Evolutionary conservation across 257 asterid genomes (phyloP), one percentile per base, ranked within the genome.

Genomic region (Gardenia jasminoides): DNA sequence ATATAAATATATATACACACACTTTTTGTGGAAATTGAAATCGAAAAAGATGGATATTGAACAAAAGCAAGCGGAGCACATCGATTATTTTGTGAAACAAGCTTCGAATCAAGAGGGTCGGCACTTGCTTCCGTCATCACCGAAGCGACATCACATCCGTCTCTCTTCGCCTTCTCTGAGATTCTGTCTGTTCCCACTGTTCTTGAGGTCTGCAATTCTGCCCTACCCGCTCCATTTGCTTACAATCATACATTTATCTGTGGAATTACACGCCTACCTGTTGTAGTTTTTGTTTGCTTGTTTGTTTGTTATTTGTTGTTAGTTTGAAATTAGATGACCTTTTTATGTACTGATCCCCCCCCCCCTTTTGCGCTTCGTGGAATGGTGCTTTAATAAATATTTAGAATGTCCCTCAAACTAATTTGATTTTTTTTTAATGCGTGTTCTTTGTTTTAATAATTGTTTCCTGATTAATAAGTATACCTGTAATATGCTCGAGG

Each of bases 81-180:
- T 95, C 82, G 97, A 89, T 2, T 78, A 79, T 85, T 95, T 90
- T 67, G 97, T 92, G 84, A 93, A 93, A 85, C 88, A 89, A 86
- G 93, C 97, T 58, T 86, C 92, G 54, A 78, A 47, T 71, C 79
- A 76, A 84, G 82, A 77, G 97, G 96, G 64, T 69, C 93, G 7
- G 86, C 87, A n/a, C 92, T 95, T 6, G 83, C 89, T 31, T 75
- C 43, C 80, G 85, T 90, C 84, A 78, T 93, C 85, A 88, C 88
- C 26, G 97, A 93, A 76, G 98, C 98, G 65, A 95, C 98, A 78
- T 95, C 98, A 1, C 99, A 95, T 75, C 99, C 99, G 30, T 88
- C 93, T 16, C 97, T 95, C 33, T 95, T 95, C 70, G 99, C 99
- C 69, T 95, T 95, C 90, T 91, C 99, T 41, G 99, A 95, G 89